These are phyloP conservation scores for Starmerella bombicola DNA, from an alignment of 805 yeast species.

Conservation along the genomic window DNA sequence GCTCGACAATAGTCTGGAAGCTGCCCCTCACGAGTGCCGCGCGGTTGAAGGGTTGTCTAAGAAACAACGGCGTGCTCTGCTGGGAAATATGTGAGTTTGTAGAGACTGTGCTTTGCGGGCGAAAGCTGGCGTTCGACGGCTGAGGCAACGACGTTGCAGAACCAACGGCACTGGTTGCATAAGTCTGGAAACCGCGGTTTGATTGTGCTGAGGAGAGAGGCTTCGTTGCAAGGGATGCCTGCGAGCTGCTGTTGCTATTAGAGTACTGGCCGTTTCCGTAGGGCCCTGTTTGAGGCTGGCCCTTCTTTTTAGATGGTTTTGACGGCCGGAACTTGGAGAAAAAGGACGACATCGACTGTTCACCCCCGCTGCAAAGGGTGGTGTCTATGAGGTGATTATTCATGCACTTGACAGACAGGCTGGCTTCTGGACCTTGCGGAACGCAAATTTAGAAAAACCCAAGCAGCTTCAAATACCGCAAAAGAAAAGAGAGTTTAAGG, in stretches of 20 bases:
- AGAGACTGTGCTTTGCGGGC: background rate
- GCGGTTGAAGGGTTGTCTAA: constrained; percentile 86
- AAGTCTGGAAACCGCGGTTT: background rate
- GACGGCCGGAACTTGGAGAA: constrained; percentile 17
- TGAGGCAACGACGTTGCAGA: constrained; percentile 5
- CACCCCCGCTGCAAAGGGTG: too few species aligned
- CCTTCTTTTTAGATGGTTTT: constrained; percentile 17
- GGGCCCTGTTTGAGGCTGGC: background rate
- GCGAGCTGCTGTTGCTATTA: constrained; percentile 17
- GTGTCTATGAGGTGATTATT: too few species aligned
- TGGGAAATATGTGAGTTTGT: background rate
- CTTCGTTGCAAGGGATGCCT: constrained; percentile 10
- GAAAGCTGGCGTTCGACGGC: background rate
- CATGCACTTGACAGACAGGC: too few species aligned
- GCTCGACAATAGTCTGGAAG: constrained; percentile 85
- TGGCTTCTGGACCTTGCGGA: too few species aligned
- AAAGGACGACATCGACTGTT: constrained; percentile 16
- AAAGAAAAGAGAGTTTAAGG: too few species aligned
- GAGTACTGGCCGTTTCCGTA: constrained; percentile 3
- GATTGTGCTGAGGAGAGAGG: constrained; percentile 8
- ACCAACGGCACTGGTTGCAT: background rate
- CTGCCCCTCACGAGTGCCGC: constrained; percentile 94
- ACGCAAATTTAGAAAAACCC: too few species aligned
- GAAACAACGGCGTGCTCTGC: constrained; percentile 45
- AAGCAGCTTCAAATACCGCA: too few species aligned